A percentile compares a stretch with the other conserved stretches of the same genome.
These are phyloP conservation scores for Blastocystis sp. DNA, from an alignment of 352 stramenopile genomes.

Conservation along the genomic window DNA sequence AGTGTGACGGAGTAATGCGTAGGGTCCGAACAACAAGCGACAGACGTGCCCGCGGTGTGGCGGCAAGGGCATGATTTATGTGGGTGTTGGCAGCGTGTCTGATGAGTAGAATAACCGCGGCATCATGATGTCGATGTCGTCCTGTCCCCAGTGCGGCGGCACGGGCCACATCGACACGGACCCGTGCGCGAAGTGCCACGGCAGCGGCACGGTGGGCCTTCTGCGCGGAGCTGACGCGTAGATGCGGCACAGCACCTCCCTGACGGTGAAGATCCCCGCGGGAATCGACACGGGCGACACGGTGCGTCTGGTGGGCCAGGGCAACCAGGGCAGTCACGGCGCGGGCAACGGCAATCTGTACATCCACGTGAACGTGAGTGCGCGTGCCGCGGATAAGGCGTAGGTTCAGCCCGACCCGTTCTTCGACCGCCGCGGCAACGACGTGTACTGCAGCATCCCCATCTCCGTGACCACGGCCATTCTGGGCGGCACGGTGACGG, in stretches of 20 bases:
- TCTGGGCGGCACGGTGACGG: conserved; percentile 79
- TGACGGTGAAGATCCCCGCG: conserved; percentile 83
- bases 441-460: conserved; percentile 82
- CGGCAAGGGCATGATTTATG: conserved; percentile 75
- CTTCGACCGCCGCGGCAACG: conserved; percentile 83
- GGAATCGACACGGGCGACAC: conserved; percentile 64
- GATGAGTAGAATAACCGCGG: conserved; percentile 41
- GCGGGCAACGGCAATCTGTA: conserved; percentile 83
- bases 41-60: conserved; percentile 80
- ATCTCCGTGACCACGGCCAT: conserved; percentile 83
- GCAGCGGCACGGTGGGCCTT: conserved; percentile 76
- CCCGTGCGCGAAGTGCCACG: conserved; percentile 79
- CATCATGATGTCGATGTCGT: conserved; percentile 64
- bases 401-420: conserved; percentile 77
- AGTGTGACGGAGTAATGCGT: conserved; percentile 78
- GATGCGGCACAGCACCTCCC: conserved; percentile 71
- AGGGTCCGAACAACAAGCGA: conserved; percentile 78
- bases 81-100: neutral
- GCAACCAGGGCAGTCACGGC: conserved; percentile 73
- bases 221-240: neutral
- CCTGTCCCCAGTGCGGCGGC: conserved; percentile 58
- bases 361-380: conserved; percentile 81
- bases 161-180: conserved; percentile 78
- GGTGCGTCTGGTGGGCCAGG: conserved; percentile 52
- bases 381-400: conserved; percentile 11